phyloP scores from a whole-genome alignment of 306 rosid species.

The Clitoria ternatea region DNA sequence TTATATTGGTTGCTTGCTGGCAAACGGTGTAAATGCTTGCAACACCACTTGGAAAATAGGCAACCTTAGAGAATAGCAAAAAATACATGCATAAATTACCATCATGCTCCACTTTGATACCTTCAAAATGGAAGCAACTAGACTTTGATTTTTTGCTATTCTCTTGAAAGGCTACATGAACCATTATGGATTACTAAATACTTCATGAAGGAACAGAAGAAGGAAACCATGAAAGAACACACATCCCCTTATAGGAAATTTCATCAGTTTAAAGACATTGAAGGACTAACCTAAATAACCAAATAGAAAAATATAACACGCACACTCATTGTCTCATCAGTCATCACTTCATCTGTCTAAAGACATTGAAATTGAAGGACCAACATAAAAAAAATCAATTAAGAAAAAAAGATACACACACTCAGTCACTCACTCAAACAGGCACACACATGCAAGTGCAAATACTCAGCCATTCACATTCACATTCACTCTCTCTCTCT shows the following conservation, averaged over 20 bases:
- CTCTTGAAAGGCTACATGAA: neutral
- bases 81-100: constrained; percentile 10
- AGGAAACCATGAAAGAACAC: constrained; percentile 2
- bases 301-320: neutral
- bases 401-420: neutral
- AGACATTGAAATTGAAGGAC: neutral
- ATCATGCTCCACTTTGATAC: neutral
- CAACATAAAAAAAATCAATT: neutral
- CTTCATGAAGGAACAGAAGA: neutral
- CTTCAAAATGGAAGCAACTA: constrained; percentile 5
- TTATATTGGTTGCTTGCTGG: constrained; percentile 63
- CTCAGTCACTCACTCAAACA: neutral
- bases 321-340: neutral
- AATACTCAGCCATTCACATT: too few species aligned
- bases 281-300: neutral
- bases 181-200: neutral
- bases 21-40: constrained; percentile 42
- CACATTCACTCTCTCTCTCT: too few species aligned
- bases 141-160: neutral
- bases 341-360: neutral
- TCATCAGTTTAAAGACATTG: neutral
- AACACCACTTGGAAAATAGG: constrained; percentile 53
- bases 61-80: constrained; percentile 41
- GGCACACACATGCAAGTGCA: too few species aligned
- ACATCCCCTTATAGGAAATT: neutral